Percentiles rank a stretch among this genome's conserved stretches.
Conservation (phyloP, 495 filamentous ascomycete genomes). For the Penicillium desertorum region DNA sequence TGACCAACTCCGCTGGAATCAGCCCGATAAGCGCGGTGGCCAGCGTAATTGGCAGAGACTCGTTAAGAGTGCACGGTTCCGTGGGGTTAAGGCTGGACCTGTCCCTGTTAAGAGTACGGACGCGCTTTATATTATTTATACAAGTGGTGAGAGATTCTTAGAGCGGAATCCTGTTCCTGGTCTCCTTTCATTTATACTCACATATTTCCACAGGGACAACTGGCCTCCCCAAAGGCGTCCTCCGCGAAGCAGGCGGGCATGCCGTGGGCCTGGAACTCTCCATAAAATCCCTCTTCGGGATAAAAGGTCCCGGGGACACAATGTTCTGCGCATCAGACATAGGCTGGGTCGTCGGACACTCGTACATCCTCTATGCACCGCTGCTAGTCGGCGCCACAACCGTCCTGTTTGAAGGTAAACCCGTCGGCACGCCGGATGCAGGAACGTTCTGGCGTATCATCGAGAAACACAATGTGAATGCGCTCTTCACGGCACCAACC, state of each 20-base stretch:
- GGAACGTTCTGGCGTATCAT: constrained; percentile 85
- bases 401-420: constrained; percentile 89
- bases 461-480: constrained; percentile 79
- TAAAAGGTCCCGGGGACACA: constrained; percentile 77
- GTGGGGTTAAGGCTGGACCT: constrained; percentile 63
- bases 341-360: constrained; percentile 84
- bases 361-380: constrained; percentile 82
- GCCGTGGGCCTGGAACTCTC: constrained; percentile 81
- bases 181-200: neutral
- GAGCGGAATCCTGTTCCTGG: neutral
- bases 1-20: constrained; percentile 71
- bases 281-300: constrained; percentile 74
- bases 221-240: constrained; percentile 83
- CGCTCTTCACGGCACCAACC: constrained; percentile 82
- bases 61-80: constrained; percentile 62
- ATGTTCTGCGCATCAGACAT: constrained; percentile 84
- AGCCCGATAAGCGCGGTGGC: constrained; percentile 58
- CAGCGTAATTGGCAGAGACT: constrained; percentile 79
- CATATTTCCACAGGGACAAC: constrained; percentile 61
- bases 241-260: constrained; percentile 81
- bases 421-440: constrained; percentile 83
- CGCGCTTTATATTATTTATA: constrained; percentile 88
- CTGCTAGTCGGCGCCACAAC: constrained; percentile 83
- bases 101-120: constrained; percentile 78
- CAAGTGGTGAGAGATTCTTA: constrained; percentile 48